A percentile compares a stretch with the other conserved stretches of the same genome.
phyloP scores from a whole-genome alignment of 305 asterid genomes.

The Solanum hybrid region DNA sequence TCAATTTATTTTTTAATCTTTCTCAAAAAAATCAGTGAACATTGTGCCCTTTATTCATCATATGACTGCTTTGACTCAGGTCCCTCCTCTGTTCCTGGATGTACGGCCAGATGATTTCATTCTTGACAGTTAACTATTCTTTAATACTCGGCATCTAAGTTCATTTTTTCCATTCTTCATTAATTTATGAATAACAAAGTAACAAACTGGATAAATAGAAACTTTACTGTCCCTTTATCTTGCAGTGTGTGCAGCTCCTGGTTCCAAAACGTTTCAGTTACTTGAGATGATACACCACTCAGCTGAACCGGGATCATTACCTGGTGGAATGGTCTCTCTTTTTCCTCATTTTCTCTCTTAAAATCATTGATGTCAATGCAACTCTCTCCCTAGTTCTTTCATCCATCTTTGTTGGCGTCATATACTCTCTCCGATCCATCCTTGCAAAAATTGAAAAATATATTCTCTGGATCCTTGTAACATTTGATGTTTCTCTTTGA shows the following conservation, averaged over 20 bases:
- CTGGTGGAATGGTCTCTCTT: conserved; percentile 13
- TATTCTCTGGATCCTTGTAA: neutral
- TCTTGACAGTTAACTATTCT: conserved; percentile 29
- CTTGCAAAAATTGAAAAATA: neutral
- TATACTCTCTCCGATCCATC: neutral
- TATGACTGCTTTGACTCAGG: conserved; percentile 12
- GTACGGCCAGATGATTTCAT: conserved; percentile 66
- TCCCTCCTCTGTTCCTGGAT: conserved; percentile 71
- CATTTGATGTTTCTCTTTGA: neutral
- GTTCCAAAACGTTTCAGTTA: conserved; percentile 17
- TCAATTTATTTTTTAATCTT: neutral
- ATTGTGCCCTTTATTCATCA: neutral
- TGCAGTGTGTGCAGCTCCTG: conserved; percentile 25
- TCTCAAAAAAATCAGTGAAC: neutral
- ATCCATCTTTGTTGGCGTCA: neutral
- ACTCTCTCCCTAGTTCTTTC: neutral
- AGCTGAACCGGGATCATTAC: conserved; percentile 13
- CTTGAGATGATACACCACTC: conserved; percentile 20
- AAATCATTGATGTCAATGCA: neutral
- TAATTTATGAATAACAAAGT: neutral
- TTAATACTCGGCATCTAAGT: neutral
- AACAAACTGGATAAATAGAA: neutral
- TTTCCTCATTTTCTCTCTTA: conserved; percentile 5
- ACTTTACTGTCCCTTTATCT: neutral
- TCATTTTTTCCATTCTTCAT: conserved; percentile 1